Evolutionary conservation across 2,329 filamentous ascomycete genomes (phyloP).

Genomic region (Lecanosticta acicola): DNA sequence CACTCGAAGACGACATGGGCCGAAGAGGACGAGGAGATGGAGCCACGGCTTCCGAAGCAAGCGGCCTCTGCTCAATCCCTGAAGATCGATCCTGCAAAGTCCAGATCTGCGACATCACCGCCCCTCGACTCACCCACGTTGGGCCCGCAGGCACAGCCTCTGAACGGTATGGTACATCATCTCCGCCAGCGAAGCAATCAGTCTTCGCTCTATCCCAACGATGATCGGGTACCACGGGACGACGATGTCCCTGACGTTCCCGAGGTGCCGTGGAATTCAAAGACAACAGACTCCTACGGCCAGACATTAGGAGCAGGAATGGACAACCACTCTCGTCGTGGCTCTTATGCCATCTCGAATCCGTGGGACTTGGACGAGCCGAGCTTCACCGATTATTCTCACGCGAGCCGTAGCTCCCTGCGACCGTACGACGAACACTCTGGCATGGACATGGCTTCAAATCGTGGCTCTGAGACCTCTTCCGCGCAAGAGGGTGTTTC

Average conservation of each 20-base stretch:
- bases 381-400: constrained; percentile 3
- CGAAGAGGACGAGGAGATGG: constrained; percentile 29
- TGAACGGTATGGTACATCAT: constrained; percentile 58
- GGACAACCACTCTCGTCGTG: constrained; percentile 25
- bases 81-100: constrained; percentile 12
- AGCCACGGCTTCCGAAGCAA: constrained; percentile 10
- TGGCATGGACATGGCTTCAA: constrained; percentile 6
- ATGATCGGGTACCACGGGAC: constrained; percentile 42
- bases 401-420: constrained; percentile 8
- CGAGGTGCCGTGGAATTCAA: constrained; percentile 18
- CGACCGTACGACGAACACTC: constrained; percentile 16
- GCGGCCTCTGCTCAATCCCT: constrained; percentile 16
- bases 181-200: constrained; percentile 72
- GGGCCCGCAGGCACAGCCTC: constrained; percentile 49
- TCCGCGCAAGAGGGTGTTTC: constrained; percentile 9
- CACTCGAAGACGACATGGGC: constrained; percentile 22
- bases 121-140: constrained; percentile 70
- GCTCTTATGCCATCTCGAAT: constrained; percentile 49
- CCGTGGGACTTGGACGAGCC: constrained; percentile 50
- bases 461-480: constrained; percentile 19
- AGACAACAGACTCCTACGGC: constrained; percentile 15
- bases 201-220: constrained; percentile 63
- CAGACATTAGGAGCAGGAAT: constrained; percentile 7
- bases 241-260: constrained; percentile 23
- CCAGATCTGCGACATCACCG: constrained; percentile 10